Evolutionary conservation across 495 filamentous ascomycete species (phyloP).

Genomic region (Podospora conica): DNA sequence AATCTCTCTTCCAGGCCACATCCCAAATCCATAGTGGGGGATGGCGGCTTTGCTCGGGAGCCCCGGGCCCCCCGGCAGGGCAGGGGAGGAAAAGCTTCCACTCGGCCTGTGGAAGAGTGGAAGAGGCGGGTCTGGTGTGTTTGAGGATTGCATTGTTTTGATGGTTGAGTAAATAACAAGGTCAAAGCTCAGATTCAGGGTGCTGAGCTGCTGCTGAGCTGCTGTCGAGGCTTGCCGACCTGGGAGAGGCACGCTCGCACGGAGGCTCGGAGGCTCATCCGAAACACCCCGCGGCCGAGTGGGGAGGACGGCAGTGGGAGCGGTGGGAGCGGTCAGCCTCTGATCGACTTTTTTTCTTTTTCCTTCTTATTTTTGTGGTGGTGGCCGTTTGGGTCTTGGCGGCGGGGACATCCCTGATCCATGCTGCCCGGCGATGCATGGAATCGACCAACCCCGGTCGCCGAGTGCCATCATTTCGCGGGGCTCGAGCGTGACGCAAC

Average conservation of each 20-base stretch:
- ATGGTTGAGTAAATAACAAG: not conserved
- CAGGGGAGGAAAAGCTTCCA: not conserved
- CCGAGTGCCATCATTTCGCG: not conserved
- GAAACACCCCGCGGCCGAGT: not conserved
- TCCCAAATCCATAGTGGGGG: not conserved
- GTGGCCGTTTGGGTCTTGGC: conserved; percentile 9
- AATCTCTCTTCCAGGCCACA: not conserved
- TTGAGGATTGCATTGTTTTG: not conserved
- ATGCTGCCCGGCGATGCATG: not conserved
- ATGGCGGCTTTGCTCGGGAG: not conserved
- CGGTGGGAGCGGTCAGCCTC: not conserved
- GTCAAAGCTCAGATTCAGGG: not conserved
- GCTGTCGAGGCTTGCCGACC: not conserved
- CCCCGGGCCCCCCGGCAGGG: too few relatives aligned
- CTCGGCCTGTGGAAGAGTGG: not conserved
- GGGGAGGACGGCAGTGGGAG: not conserved
- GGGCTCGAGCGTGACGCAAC: conserved; percentile 4
- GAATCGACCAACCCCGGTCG: not conserved
- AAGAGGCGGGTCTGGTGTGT: not conserved
- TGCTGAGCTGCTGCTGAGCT: not conserved
- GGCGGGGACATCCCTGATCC: conserved; percentile 2
- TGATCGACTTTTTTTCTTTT: conserved; percentile 10
- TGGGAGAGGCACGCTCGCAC: too few relatives aligned
- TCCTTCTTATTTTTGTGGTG: conserved; percentile 2
- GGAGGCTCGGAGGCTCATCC: not conserved